phyloP scores from a whole-genome alignment of 805 yeast genomes.

The Candida oleophila region DNA sequence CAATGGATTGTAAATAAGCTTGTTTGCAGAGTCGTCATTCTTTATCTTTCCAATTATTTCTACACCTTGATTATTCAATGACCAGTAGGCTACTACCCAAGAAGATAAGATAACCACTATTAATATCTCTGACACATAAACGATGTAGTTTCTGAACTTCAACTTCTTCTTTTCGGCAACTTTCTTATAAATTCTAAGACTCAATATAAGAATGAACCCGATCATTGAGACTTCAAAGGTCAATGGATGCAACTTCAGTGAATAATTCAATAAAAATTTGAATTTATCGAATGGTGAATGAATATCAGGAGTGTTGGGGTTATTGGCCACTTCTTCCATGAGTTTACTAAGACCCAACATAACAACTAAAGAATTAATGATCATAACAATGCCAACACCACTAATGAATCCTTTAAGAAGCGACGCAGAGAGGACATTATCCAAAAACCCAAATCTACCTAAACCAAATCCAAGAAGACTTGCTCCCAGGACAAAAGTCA shows the following conservation, averaged over 20 bases:
- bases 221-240: constrained; percentile 60
- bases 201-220: constrained; percentile 50
- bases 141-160: constrained; percentile 27
- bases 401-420: constrained; percentile 43
- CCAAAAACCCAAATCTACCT: constrained; percentile 75
- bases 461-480: constrained; percentile 71
- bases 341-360: constrained; percentile 63
- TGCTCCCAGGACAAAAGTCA: constrained; percentile 76
- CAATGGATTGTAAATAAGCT: constrained; percentile 57
- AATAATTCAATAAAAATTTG: constrained; percentile 52
- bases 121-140: constrained; percentile 83
- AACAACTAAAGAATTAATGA: constrained; percentile 63
- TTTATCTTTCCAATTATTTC: constrained; percentile 68
- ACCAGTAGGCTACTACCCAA: constrained; percentile 42
- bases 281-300: constrained; percentile 71
- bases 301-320: constrained; percentile 33
- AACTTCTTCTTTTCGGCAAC: constrained; percentile 20
- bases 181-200: constrained; percentile 40
- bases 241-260: constrained; percentile 48
- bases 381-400: constrained; percentile 46
- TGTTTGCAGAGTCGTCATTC: constrained; percentile 43
- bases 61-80: constrained; percentile 58
- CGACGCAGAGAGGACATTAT: constrained; percentile 40
- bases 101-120: constrained; percentile 67
- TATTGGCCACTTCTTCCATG: constrained; percentile 36